phyloP scores from a whole-genome alignment of 2,329 filamentous ascomycete species.

The Triangularia setosa region DNA sequence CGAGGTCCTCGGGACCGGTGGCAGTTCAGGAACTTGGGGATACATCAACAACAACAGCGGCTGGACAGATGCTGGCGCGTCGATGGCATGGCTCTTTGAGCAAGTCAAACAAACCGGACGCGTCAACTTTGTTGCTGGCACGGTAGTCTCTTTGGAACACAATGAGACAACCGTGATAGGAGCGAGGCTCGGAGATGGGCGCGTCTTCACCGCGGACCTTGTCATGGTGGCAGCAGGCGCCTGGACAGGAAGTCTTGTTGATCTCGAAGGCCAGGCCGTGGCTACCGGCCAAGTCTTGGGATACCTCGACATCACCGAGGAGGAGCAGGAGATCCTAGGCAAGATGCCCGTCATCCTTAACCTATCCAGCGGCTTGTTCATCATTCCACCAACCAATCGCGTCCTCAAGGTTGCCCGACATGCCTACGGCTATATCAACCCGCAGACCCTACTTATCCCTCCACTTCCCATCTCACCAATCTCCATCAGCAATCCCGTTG shows the following conservation, averaged over 20 bases:
- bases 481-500: conserved; percentile 10
- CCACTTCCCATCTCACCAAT: conserved; percentile 17
- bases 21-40: conserved; percentile 58
- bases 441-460: conserved; percentile 29
- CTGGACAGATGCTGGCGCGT: conserved; percentile 74
- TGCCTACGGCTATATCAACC: conserved; percentile 63
- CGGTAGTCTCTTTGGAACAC: conserved; percentile 41
- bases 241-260: conserved; percentile 76
- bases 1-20: conserved; percentile 43
- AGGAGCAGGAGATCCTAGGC: conserved; percentile 63
- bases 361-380: conserved; percentile 66
- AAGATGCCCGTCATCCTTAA: conserved; percentile 71
- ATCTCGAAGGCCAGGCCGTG: conserved; percentile 70
- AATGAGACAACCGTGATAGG: conserved; percentile 41
- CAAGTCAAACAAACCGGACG: conserved; percentile 52
- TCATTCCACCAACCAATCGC: conserved; percentile 62
- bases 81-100: conserved; percentile 61
- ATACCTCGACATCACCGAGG: conserved; percentile 69
- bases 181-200: conserved; percentile 39
- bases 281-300: conserved; percentile 79
- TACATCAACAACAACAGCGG: conserved; percentile 73
- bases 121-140: conserved; percentile 52
- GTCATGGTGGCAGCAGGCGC: conserved; percentile 81
- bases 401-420: conserved; percentile 69
- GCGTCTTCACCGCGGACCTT: conserved; percentile 51